phyloP scores from a whole-genome alignment of 1,284 basidiomycete species.

The Xerocomus minutiporus region DNA sequence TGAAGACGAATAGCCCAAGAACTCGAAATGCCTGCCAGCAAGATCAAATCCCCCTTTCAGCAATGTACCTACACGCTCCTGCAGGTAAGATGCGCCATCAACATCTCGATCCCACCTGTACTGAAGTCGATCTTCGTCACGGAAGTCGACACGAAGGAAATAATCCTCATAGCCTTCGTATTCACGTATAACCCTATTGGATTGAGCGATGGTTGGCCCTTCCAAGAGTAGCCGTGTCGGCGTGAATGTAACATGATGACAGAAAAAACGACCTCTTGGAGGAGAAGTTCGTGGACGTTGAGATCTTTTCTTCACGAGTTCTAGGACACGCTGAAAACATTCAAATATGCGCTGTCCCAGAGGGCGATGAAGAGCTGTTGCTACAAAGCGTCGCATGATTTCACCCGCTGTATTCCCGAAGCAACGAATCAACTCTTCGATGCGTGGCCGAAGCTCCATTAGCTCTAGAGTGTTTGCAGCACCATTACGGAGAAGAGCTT shows the following conservation, averaged over 20 bases:
- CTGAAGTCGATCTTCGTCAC: conserved; percentile 68
- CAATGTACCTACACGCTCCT: conserved; percentile 57
- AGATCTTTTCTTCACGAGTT: conserved; percentile 21
- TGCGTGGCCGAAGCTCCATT: conserved; percentile 38
- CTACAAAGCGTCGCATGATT: conserved; percentile 50
- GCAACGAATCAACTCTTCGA: conserved; percentile 39
- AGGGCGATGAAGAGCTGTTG: conserved; percentile 41
- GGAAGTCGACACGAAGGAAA: conserved; percentile 75
- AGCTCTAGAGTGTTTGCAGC: conserved; percentile 55
- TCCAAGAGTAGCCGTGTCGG: conserved; percentile 68
- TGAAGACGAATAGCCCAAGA: conserved; percentile 71
- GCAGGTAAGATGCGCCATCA: conserved; percentile 53
- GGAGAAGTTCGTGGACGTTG: conserved; percentile 14
- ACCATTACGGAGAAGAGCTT: conserved; percentile 57
- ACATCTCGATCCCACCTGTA: conserved; percentile 65
- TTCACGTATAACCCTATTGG: conserved; percentile 59
- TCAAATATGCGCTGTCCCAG: conserved; percentile 41
- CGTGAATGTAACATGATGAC: conserved; percentile 64
- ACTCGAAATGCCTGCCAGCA: conserved; percentile 65
- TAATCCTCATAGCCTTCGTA: conserved; percentile 55
- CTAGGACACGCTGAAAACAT: conserved; percentile 45
- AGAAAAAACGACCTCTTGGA: conserved; percentile 40
- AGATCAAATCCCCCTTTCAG: conserved; percentile 63
- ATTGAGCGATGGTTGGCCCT: conserved; percentile 66
- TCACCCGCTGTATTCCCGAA: conserved; percentile 37